phyloP scores from a whole-genome alignment of 768 basidiomycete genomes.

The Butyriboletus loyo region DNA sequence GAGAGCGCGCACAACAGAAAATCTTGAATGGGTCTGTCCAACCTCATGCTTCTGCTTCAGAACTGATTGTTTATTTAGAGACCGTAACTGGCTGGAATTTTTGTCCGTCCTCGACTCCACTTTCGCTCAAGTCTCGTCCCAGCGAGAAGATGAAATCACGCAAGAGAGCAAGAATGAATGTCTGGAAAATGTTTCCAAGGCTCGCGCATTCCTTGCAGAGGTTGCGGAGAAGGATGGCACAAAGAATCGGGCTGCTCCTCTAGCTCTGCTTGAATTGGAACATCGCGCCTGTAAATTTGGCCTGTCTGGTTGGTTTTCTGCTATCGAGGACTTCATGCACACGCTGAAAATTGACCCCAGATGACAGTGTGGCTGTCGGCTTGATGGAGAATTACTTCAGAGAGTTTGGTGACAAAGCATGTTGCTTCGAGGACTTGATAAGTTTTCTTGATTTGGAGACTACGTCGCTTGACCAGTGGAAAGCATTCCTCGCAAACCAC shows the following conservation, averaged over 20 bases:
- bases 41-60: conserved; percentile 1
- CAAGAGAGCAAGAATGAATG: conserved; percentile 39
- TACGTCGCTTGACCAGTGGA: conserved; percentile 50
- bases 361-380: conserved; percentile 39
- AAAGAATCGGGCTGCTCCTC: conserved; percentile 68
- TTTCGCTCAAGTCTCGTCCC: conserved; percentile 41
- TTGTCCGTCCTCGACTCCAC: conserved; percentile 68
- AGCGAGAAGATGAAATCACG: conserved; percentile 22
- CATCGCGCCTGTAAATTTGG: conserved; percentile 49
- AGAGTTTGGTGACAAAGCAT: conserved; percentile 73
- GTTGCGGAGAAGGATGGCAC: conserved; percentile 64
- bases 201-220: conserved; percentile 50
- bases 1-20: conserved; percentile 52
- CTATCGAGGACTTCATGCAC: not conserved
- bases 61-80: conserved; percentile 41
- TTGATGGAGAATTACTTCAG: conserved; percentile 69
- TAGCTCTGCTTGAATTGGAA: conserved; percentile 78
- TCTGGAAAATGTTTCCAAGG: conserved; percentile 38
- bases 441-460: conserved; percentile 57
- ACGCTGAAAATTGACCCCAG: conserved; percentile 32
- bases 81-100: conserved; percentile 88
- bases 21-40: conserved; percentile 57
- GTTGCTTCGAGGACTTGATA: conserved; percentile 83
- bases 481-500: conserved; percentile 47
- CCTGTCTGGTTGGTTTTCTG: conserved; percentile 39